Base-by-base conservation (phyloP, 176 grass and related monocot genomes). In the Ampelocalamus luodianensis region DNA sequence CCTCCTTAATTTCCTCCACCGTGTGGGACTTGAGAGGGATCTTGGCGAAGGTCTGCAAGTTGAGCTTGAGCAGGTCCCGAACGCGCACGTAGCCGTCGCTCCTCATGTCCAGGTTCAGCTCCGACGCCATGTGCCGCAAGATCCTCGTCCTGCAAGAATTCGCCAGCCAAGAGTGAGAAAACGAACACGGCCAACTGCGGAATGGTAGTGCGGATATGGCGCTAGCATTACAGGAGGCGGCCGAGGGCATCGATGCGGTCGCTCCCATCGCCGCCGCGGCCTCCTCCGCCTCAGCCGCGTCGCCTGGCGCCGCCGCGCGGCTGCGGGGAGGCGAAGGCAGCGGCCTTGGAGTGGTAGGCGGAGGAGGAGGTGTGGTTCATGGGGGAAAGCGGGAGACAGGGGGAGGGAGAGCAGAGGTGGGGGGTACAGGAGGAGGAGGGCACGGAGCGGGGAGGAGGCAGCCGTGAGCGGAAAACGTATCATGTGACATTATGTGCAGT, bases 61-160 rank as follows among this genome's bases (percentile, higher is more conserved):
- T 90, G 69, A 97, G 84, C 15, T 74, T 88, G 74, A 97, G 85
- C 55, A 97, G 81, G 81, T 97, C 91, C 15, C 64, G 10, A 15
- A 95, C 95, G 58, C 79, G 81, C 40, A 97, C 95, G 63, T 90
- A 97, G 12, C 95, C 95, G 58, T 97, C 92, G 68, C 76, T 79
- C 85, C 92, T 91, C 82, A 95, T 93, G 64, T 93, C 78, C 34
- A 97, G 85, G 24, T 83, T 79, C 85, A 97, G 79, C 87, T 97
- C 92, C 76, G 82, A 79, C 48, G 92, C 95, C 95, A 95, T 95
- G 83, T 97, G 95, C 36, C 95, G 82, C 80, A 97, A 84, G 42
- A 97, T 82, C 82, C 87, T 78, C 55, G 91, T 83, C 85, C 95
- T 97, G 16, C 1, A 3, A 40, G 17, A 8, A 45, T 54, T 11